A percentile compares a stretch with the other conserved stretches of the same genome.
Evolutionary conservation across 1,284 basidiomycete species (phyloP).

Genomic region (Grifola frondosa): DNA sequence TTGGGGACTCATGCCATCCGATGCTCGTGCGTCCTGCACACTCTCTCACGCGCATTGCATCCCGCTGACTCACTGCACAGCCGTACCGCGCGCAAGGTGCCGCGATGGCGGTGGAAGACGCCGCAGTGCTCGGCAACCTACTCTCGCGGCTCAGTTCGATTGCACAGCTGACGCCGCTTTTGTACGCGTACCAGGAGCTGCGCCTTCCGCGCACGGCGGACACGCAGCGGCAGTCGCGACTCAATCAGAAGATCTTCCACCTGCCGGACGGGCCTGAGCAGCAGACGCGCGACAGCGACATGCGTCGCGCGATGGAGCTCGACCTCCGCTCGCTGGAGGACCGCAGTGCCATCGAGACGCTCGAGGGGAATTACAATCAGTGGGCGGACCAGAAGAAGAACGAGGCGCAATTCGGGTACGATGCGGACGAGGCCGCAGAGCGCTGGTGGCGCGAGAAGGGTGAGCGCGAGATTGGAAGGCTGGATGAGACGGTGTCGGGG

Average conservation of each 20-base stretch:
- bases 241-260: constrained; percentile 56
- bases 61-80: constrained; percentile 29
- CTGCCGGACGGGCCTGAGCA: constrained; percentile 55
- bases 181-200: constrained; percentile 53
- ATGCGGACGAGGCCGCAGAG: constrained; percentile 49
- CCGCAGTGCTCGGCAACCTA: constrained; percentile 58
- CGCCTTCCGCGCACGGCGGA: constrained; percentile 45
- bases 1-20: constrained; percentile 53
- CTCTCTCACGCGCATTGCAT: no score
- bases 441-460: constrained; percentile 44
- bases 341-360: constrained; percentile 13
- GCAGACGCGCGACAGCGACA: constrained; percentile 45
- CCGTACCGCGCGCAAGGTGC: constrained; percentile 70
- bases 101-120: constrained; percentile 70
- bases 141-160: constrained; percentile 46
- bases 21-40: constrained; percentile 45
- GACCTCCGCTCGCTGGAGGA: constrained; percentile 27
- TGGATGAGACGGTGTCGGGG: neutral
- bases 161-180: constrained; percentile 43
- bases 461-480: constrained; percentile 13
- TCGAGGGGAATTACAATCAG: constrained; percentile 44
- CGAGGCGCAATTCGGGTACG: constrained; percentile 45
- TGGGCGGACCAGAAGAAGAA: constrained; percentile 53
- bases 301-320: constrained; percentile 47
- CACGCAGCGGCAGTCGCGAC: constrained; percentile 46